Evolutionary conservation across 805 yeast genomes (phyloP), one percentile per base, ranked within the genome.

Genomic region (Saccharomycopsis lassenensis): DNA sequence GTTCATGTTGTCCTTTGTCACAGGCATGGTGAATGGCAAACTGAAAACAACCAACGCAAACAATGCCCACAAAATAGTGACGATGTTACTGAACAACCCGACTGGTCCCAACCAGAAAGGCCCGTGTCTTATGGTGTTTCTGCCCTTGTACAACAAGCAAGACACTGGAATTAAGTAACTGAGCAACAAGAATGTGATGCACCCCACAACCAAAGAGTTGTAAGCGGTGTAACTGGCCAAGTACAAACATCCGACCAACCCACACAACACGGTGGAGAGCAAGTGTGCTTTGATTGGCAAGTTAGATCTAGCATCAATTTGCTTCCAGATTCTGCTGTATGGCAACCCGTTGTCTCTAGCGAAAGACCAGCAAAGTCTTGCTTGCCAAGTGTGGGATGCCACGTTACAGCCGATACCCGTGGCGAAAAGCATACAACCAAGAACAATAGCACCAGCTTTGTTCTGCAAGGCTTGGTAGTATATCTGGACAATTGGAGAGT

Each of bases 141-240:
- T 65, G 21, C 74, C 77, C 46, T 55, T 63, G 41, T 50, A 43
- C 34, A 73, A 52, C 35, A 69, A 54, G 46, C 69, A 73, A 3
- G 56, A 48, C 14, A 65, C 59, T 14, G 83, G 83, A 26, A 77
- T 65, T 10, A 66, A 48, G 51, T 77, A 77, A 4, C 80, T 71
- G 28, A 76, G 47, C 29, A 73, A 58, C 41, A 77, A 56, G 49
- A 77, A 73, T 5, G 70, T 65, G 45, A 75, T 68, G 51, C 80
- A 69, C 4, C 76, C 78, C 24, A 69, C 65, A 18, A 73, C 71
- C 59, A 77, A 65, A 15, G 83, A 70, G 48, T 74, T 73, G 52
- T 72, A 77, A 5, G 85, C 84, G 1, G 81, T 69, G 16, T 72
- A 62, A 4, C 83, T 75, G 3, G 74, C 83, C 61, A 77, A 57